Evolutionary conservation across 208 protist genomes (phyloP).

Genomic region (Trypanosoma boissoni): DNA sequence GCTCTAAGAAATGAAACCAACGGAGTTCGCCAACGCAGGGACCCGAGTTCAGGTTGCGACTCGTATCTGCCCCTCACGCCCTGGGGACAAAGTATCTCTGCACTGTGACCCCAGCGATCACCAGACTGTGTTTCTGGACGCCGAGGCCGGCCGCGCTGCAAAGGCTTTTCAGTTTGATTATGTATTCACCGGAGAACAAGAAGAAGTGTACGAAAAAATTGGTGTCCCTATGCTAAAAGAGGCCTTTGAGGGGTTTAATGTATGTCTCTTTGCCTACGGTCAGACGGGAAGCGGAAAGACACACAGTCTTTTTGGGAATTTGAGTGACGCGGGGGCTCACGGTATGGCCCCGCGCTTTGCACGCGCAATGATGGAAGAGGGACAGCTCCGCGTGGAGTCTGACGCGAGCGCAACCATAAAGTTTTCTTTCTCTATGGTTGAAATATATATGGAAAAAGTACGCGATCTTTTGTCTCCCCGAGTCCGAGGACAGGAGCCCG

Average conservation of each 20-base stretch:
- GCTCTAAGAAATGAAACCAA: too few species aligned
- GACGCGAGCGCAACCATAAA: constrained; percentile 20
- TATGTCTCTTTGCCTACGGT: constrained; percentile 78
- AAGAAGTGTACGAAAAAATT: constrained; percentile 66
- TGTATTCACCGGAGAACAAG: constrained; percentile 40
- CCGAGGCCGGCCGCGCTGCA: not conserved
- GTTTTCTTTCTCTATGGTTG: constrained; percentile 43
- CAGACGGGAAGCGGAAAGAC: constrained; percentile 82
- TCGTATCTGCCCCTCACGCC: constrained; percentile 20
- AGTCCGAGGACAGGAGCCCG: constrained; percentile 65
- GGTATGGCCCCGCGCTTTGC: constrained; percentile 32
- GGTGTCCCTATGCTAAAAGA: constrained; percentile 76
- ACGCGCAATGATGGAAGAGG: constrained; percentile 27
- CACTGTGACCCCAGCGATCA: constrained; percentile 13
- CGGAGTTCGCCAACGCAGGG: too few species aligned
- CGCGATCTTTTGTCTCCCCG: constrained; percentile 43
- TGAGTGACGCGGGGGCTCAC: constrained; percentile 5
- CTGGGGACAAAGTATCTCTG: constrained; percentile 16
- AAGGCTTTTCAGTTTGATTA: constrained; percentile 34
- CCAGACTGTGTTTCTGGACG: constrained; percentile 11
- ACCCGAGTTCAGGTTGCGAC: constrained; percentile 22
- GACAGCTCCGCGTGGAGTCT: constrained; percentile 30
- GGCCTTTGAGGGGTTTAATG: constrained; percentile 83
- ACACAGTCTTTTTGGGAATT: constrained; percentile 68
- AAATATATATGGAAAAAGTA: constrained; percentile 65